These are phyloP conservation scores for Prinsepia uniflora DNA, from an alignment of 306 rosid species.

Conservation along the genomic window DNA sequence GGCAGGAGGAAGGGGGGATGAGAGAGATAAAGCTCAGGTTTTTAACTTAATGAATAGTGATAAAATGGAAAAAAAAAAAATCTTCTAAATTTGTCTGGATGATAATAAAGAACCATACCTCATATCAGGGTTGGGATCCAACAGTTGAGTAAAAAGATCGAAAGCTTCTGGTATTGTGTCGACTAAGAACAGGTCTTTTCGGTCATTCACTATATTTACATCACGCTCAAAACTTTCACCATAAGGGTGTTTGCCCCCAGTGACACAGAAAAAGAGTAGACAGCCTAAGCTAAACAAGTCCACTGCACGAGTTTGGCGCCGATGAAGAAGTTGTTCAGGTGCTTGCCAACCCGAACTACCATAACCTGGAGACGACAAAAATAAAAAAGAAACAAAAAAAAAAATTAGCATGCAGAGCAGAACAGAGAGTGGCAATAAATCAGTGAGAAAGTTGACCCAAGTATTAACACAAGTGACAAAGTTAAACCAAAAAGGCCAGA, in stretches of 20 bases:
- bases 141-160: slow-evolving; percentile 31
- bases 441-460: background rate
- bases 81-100: background rate
- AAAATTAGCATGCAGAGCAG: background rate
- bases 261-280: slow-evolving; percentile 34
- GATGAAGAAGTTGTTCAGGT: slow-evolving; percentile 34
- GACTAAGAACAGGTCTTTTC: slow-evolving; percentile 34
- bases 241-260: slow-evolving; percentile 39
- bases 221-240: slow-evolving; percentile 34
- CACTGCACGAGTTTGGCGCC: slow-evolving; percentile 34
- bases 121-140: slow-evolving; percentile 25
- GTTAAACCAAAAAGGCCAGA: background rate
- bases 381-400: background rate
- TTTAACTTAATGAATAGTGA: background rate
- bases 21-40: background rate
- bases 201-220: slow-evolving; percentile 32
- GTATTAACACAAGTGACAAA: background rate
- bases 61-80: background rate
- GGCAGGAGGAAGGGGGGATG: background rate
- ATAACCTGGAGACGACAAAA: slow-evolving; percentile 22
- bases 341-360: slow-evolving; percentile 47
- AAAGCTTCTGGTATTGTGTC: slow-evolving; percentile 32
- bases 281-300: slow-evolving; percentile 39
- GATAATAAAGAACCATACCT: slow-evolving; percentile 19
- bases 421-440: background rate